Conservation (phyloP, 345 rosid genomes). For the sweet orange (Citrus sinensis) region DVS_A1.0 CM039168.1:27309001-27309500, state of each 20-base stretch:
- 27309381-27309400: background rate
- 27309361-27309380: background rate
- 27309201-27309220: too few species aligned
- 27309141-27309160: background rate
- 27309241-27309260: background rate
- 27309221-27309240: background rate
- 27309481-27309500: constrained; percentile 20
- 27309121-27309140: too few species aligned
- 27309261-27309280: background rate
- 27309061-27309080: too few species aligned
- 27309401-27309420: background rate
- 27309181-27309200: background rate
- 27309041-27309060: too few species aligned
- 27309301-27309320: background rate
- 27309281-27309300: background rate
- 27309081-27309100: too few species aligned
- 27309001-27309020: too few species aligned
- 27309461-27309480: background rate
- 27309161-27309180: constrained; percentile 3
- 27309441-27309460: background rate
- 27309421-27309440: constrained; percentile 1
- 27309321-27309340: background rate
- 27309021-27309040: too few species aligned
- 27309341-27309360: background rate
- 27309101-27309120: too few species aligned